Evolutionary conservation across 2,329 filamentous ascomycete species (phyloP).

Genomic region (Epicoccum sorghinum): DNA sequence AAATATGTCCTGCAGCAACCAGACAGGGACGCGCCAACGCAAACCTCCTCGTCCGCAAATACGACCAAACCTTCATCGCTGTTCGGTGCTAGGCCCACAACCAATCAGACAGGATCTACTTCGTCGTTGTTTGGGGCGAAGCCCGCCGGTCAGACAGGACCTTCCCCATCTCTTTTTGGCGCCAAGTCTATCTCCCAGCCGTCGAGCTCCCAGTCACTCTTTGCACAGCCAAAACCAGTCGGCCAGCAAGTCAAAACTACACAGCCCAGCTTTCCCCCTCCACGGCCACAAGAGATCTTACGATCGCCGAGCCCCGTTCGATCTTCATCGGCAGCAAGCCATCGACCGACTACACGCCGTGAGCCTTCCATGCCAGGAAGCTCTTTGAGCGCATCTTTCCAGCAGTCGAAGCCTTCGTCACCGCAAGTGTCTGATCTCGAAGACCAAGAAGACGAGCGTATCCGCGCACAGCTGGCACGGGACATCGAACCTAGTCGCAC

Average conservation of each 20-base stretch:
- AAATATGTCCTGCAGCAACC: slow-evolving; percentile 12
- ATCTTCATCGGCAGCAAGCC: slow-evolving; percentile 58
- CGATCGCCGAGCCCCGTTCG: slow-evolving; percentile 76
- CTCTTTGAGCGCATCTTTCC: slow-evolving; percentile 39
- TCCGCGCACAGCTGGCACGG: slow-evolving; percentile 67
- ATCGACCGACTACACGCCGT: slow-evolving; percentile 27
- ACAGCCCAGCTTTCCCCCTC: slow-evolving; percentile 59
- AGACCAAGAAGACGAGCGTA: slow-evolving; percentile 70
- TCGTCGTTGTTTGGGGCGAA: slow-evolving; percentile 5
- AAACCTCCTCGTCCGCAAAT: slow-evolving; percentile 19
- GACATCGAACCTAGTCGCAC: slow-evolving; percentile 66
- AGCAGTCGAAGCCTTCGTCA: slow-evolving; percentile 44
- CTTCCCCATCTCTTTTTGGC: background rate
- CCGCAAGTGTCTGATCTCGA: slow-evolving; percentile 44
- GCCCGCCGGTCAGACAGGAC: slow-evolving; percentile 1
- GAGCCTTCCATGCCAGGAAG: slow-evolving; percentile 41
- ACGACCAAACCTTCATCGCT: background rate
- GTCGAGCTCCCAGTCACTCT: slow-evolving; percentile 19
- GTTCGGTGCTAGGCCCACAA: background rate
- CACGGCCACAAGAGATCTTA: slow-evolving; percentile 59
- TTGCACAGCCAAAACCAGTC: slow-evolving; percentile 21
- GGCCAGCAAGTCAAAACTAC: slow-evolving; percentile 14
- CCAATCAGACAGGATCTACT: too few species aligned
- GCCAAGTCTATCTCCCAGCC: background rate
- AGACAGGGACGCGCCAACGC: background rate